A percentile compares a stretch with the other conserved stretches of the same genome.
Conservation (phyloP, 306 rosid species). For the Begonia loranthoides region DNA sequence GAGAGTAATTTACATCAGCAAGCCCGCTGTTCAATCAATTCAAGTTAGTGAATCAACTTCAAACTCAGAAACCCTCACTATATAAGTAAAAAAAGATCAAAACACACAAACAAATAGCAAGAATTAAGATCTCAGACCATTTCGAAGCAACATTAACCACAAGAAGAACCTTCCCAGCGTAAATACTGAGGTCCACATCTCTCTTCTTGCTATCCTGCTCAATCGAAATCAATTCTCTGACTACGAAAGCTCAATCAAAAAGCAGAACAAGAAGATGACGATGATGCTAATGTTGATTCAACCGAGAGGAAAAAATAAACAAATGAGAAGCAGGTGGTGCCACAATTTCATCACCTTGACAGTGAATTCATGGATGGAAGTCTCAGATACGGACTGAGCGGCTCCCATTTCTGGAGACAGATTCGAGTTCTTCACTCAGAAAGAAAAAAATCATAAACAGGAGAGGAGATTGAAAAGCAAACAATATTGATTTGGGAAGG, state of each 20-base stretch:
- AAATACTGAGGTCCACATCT: background rate
- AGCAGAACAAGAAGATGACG: background rate
- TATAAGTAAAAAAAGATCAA: constrained; percentile 2
- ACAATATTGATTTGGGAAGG: too few relatives aligned
- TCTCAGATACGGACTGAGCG: constrained; percentile 42
- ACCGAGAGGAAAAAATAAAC: background rate
- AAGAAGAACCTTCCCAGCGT: background rate
- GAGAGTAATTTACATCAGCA: constrained; percentile 66
- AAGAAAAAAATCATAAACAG: too few relatives aligned
- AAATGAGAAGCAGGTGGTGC: background rate
- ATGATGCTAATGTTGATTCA: background rate
- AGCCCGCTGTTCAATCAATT: constrained; percentile 35
- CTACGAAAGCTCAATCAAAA: background rate
- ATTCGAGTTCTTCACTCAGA: too few relatives aligned
- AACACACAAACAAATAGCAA: background rate
- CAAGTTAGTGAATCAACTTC: background rate
- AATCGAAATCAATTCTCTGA: background rate
- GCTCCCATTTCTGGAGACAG: constrained; percentile 45
- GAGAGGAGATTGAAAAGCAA: too few relatives aligned
- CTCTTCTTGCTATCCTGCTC: background rate
- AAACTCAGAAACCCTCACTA: background rate
- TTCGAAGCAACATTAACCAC: constrained; percentile 1
- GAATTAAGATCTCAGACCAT: background rate
- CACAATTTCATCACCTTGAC: constrained; percentile 43
- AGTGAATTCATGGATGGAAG: constrained; percentile 63